Evolutionary conservation across 176 grass and related monocot genomes (phyloP).

Genomic region (Secale cereale): DNA sequence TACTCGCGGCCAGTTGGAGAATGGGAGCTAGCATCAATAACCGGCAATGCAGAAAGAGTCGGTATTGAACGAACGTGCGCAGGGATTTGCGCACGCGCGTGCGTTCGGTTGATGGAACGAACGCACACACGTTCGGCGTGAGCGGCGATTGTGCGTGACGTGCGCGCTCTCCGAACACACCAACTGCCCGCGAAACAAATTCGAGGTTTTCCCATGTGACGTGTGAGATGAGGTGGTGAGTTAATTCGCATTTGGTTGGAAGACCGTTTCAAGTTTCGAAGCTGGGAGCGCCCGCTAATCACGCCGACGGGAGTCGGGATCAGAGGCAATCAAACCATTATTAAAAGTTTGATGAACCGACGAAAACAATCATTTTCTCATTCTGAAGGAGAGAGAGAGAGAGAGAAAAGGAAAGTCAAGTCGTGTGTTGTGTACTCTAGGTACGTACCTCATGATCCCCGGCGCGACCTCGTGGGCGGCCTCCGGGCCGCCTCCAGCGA

Average conservation of each 20-base stretch:
- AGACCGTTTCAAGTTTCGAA: constrained; percentile 15
- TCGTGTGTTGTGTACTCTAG: neutral
- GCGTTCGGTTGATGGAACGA: neutral
- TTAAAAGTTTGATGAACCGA: neutral
- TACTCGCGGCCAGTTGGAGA: neutral
- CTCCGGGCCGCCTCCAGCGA: constrained; percentile 43
- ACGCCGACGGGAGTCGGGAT: neutral
- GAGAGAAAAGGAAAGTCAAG: neutral
- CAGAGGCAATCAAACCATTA: neutral
- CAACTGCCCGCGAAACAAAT: no score
- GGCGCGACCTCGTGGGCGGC: constrained; percentile 42
- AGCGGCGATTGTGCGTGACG: neutral
- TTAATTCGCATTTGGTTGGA: neutral
- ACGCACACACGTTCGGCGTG: neutral
- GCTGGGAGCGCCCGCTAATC: neutral
- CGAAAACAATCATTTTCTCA: neutral
- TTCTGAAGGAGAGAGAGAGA: neutral
- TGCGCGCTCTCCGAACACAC: neutral
- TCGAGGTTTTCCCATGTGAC: neutral
- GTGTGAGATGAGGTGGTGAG: no score
- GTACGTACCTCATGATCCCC: constrained; percentile 55
- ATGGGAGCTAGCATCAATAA: neutral
- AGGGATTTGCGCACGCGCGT: neutral
- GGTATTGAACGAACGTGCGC: neutral
- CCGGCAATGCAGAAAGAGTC: neutral